A percentile compares a stretch with the other conserved stretches of the same genome.
Evolutionary conservation across 306 rosid genomes (phyloP).

Genomic region (Fagus sylvatica): DNA sequence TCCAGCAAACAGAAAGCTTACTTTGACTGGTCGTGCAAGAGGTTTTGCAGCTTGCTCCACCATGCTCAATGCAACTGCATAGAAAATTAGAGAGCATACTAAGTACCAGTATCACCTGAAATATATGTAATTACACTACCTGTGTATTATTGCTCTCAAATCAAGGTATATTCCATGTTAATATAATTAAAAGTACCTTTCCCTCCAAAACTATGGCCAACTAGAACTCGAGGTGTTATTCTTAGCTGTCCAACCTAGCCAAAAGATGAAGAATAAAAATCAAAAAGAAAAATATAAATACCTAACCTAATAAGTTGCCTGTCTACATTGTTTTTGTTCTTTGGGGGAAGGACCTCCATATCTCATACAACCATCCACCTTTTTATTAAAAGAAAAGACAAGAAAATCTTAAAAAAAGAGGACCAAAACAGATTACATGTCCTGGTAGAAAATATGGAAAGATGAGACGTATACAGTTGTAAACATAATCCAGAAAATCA

Average conservation of each 20-base stretch:
- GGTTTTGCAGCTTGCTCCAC: constrained; percentile 99
- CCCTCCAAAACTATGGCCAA: constrained; percentile 98
- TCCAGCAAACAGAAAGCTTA: constrained; percentile 32
- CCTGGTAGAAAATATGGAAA: not conserved
- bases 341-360: not conserved
- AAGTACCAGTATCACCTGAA: constrained; percentile 24
- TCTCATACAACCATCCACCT: not conserved
- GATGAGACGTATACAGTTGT: not conserved
- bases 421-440: not conserved
- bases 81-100: constrained; percentile 24
- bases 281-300: not conserved
- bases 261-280: constrained; percentile 31
- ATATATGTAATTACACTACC: not conserved
- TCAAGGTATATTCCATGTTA: not conserved
- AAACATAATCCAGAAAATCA: not conserved
- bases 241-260: constrained; percentile 70
- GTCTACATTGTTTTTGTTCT: no score
- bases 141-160: constrained; percentile 1
- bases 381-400: no score
- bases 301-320: no score
- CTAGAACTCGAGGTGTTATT: constrained; percentile 82
- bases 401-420: not conserved
- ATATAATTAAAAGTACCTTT: constrained; percentile 51
- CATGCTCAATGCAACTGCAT: constrained; percentile 87
- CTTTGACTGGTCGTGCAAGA: constrained; percentile 91